Percentiles rank a stretch among this genome's conserved stretches.
Conservation (phyloP, 441 rosid species). For the Francoa sonchifolia region DNA sequence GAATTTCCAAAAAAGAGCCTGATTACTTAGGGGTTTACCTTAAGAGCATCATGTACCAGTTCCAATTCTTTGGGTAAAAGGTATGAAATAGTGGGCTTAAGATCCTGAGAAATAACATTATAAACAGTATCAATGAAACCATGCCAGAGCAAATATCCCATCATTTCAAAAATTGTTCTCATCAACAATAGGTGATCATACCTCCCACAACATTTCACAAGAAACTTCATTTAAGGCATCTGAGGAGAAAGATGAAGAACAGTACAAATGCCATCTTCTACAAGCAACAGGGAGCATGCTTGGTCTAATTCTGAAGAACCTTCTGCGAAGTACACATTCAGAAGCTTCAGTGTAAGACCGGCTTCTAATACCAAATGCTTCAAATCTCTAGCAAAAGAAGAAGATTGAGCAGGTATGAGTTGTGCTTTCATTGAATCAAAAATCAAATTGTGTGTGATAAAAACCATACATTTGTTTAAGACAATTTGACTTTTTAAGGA, state of each 20-base stretch:
- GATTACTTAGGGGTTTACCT: slow-evolving; percentile 29
- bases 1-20: slow-evolving; percentile 10
- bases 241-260: slow-evolving; percentile 37
- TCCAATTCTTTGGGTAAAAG: slow-evolving; percentile 77
- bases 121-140: slow-evolving; percentile 15
- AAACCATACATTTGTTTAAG: neutral
- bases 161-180: slow-evolving; percentile 8
- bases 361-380: slow-evolving; percentile 27
- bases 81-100: slow-evolving; percentile 64
- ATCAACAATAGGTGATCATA: slow-evolving; percentile 17
- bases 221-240: slow-evolving; percentile 33
- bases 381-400: slow-evolving; percentile 36
- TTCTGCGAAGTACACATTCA: slow-evolving; percentile 24
- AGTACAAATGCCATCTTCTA: slow-evolving; percentile 43
- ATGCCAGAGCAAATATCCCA: slow-evolving; percentile 1
- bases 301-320: slow-evolving; percentile 31
- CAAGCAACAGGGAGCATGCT: slow-evolving; percentile 25
- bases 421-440: neutral
- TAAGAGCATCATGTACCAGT: slow-evolving; percentile 62
- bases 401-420: slow-evolving; percentile 12
- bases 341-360: slow-evolving; percentile 26
- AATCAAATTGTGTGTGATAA: neutral
- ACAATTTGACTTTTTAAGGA: neutral
- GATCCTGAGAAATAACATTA: slow-evolving; percentile 40
- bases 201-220: slow-evolving; percentile 91